These are phyloP conservation scores for Calonectria naviculata DNA, from an alignment of 2,329 filamentous ascomycete genomes.

Conservation along the genomic window DNA sequence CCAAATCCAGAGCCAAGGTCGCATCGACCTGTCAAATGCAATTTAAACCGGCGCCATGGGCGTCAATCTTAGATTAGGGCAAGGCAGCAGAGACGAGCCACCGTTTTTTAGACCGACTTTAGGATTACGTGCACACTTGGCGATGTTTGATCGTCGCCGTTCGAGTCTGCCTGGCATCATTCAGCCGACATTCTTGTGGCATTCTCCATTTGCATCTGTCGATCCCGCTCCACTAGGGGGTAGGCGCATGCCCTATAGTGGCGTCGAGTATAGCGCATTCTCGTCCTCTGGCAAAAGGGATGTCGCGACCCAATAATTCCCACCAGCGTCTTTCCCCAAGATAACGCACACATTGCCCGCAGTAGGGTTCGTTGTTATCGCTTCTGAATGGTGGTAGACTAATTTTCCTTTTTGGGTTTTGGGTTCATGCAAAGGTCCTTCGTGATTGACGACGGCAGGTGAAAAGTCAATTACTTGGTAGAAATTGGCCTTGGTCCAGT, in stretches of 20 bases:
- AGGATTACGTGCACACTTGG: neutral
- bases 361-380: neutral
- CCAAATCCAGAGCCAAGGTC: neutral
- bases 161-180: neutral
- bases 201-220: neutral
- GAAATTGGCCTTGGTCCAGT: constrained; percentile 11
- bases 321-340: neutral
- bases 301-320: neutral
- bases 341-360: neutral
- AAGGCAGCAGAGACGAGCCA: neutral
- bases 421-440: neutral
- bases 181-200: neutral
- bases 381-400: neutral
- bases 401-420: neutral
- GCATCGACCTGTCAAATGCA: neutral
- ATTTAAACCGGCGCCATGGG: neutral
- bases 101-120: neutral
- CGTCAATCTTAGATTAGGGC: neutral
- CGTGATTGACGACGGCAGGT: neutral
- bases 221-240: neutral
- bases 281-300: neutral
- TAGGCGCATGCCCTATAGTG: too few species aligned
- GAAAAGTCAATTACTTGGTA: neutral
- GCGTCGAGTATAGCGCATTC: neutral
- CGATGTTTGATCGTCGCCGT: neutral